Evolutionary conservation across 345 rosid genomes (phyloP), one percentile per base, ranked within the genome.

Genomic region (Gossypium turneri): DNA sequence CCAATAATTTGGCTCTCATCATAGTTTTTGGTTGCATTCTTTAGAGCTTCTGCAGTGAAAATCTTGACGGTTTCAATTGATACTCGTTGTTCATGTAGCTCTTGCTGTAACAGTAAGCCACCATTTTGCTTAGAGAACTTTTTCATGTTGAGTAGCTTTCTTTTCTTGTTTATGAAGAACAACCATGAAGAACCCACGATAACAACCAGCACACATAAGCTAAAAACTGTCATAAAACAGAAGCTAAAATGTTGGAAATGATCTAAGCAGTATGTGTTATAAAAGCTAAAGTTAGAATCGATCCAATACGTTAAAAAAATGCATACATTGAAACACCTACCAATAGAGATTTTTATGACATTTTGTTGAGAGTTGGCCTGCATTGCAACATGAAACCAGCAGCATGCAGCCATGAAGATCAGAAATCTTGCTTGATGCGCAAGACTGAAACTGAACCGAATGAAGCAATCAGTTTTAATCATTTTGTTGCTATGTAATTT

Each of bases 91-190:
- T 59, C 64, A 59, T 59, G 64, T 12, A 59, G 38, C 64, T 25
- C 38, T 25, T 24, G 38, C 9, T 59, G 64, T 12, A 59, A 25
- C 41, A 12, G 38, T 25, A 59, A 25, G 34, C 64, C 64, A 3
- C 41, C 41, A 5, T 59, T 59, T 59, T 59, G 17, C 41, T 11
- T 12, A 12, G 25, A 59, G 38, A 59, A 59, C 15, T 58, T 58
- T 24, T 58, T 58, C 63, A 59, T 59, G 63, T 59, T 59, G 64
- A 59, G 64, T 59, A 59, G n/a, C n/a, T 59, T 59, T 12, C 64
- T 59, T 59, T 59, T 59, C 64, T 59, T 59, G n/a, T 59, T 12
- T 25, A 59, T 59, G 63, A 24, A 22, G 63, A 24, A 59, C 64
- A 59, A 25, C 64, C 64, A 59, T 25, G 64, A 59, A 3, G n/a